Evolutionary conservation across 2,329 filamentous ascomycete species (phyloP).

Genomic region (Hymenoscyphus scutula): DNA sequence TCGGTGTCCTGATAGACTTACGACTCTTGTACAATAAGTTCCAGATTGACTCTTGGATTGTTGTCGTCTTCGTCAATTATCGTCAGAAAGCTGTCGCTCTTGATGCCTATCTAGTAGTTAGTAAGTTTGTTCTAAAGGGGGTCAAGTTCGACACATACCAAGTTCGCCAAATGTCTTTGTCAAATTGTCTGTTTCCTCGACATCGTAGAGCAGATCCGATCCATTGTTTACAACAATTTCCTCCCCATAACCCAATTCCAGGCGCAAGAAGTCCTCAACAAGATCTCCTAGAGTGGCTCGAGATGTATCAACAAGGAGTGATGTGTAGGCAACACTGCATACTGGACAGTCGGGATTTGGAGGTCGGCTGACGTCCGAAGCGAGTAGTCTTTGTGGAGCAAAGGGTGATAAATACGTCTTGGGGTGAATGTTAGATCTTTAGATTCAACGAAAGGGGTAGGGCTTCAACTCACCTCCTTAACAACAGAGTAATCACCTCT

Average conservation of each 20-base stretch:
- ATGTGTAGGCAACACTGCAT: slow-evolving; percentile 71
- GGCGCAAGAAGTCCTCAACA: slow-evolving; percentile 69
- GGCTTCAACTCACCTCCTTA: slow-evolving; percentile 60
- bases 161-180: slow-evolving; percentile 75
- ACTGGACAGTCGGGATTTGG: slow-evolving; percentile 83
- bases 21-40: slow-evolving; percentile 66
- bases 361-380: slow-evolving; percentile 52
- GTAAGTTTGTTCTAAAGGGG: slow-evolving; percentile 12
- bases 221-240: slow-evolving; percentile 79
- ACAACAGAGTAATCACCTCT: slow-evolving; percentile 66
- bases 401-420: slow-evolving; percentile 78
- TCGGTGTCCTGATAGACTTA: slow-evolving; percentile 39
- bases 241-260: slow-evolving; percentile 72
- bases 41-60: slow-evolving; percentile 73
- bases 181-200: slow-evolving; percentile 84
- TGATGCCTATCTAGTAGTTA: slow-evolving; percentile 53
- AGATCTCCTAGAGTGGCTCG: slow-evolving; percentile 76
- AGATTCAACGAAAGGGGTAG: not conserved
- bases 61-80: slow-evolving; percentile 79
- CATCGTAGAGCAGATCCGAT: slow-evolving; percentile 78
- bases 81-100: slow-evolving; percentile 72
- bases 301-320: slow-evolving; percentile 64
- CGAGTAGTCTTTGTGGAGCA: slow-evolving; percentile 55
- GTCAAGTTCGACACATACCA: slow-evolving; percentile 44
- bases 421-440: not conserved